Evolutionary conservation across 495 filamentous ascomycete species (phyloP), one percentile per base, ranked within the genome.

Genomic region (Choiromyces venosus): DNA sequence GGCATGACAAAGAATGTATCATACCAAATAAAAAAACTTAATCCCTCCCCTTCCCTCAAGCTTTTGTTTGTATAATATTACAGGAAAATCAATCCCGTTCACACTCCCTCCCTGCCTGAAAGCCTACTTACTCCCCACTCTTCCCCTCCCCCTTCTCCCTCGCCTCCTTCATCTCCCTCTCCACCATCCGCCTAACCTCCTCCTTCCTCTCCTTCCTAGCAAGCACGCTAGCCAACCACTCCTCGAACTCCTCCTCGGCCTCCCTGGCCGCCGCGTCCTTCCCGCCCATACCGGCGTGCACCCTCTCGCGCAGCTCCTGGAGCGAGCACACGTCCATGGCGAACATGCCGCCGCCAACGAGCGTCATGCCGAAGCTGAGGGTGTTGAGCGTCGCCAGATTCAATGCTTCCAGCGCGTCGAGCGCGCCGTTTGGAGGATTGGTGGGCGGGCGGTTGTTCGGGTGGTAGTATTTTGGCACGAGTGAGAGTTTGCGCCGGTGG

Each of bases 361-460:
- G 73, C 83, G 88, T 83, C 83, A 91, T 87, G 2, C 83, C 84
- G 33, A 91, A 83, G 33, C 84, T 86, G 14, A 86, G 38, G 12
- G 89, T 87, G 69, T 91, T 91, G 66, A 92, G 78, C 5, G 89
- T 91, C 0, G 90, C 90, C 4, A 92, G 77, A 42, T 87, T 87
- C 19, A 92, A 82, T 0, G 90, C 90, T 79, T 90, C 86, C 37
- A 89, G 79, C 0, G 90, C 90, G 39, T 92, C 90, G 42, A 85
- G 75, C 0, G 85, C 83, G 9, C 88, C 87, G 76, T 84, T 87
- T 9, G 83, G 83, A 1, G 79, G 72, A 7, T 69, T 44, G 2
- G 67, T n/a, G 0, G 83, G 82, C 2, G 79, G 78, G 0, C 46
- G 65, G 37, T 83, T 81, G 76, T 78, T 78, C 36, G 71, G 71